Evolutionary conservation across 805 yeast genomes (phyloP), one percentile per base, ranked within the genome.

Genomic region (Jamesozyma jinghongensis): DNA sequence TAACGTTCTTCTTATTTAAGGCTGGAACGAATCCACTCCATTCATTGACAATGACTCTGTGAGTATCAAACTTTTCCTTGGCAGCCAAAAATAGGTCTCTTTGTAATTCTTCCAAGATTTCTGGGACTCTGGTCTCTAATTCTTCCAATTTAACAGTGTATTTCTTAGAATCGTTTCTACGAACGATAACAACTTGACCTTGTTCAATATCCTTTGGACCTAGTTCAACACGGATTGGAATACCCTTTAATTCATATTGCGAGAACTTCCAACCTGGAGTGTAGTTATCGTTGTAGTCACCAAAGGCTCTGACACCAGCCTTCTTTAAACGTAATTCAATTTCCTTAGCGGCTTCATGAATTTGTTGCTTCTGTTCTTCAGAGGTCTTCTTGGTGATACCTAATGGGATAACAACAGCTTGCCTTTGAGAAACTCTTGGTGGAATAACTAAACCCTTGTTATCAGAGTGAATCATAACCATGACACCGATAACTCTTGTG

Each of bases 221-320:
- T 57, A 85, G 75, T 71, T 92, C 99, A 37, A 92, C 60, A 66
- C 98, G 82, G 49, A 92, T 69, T 50, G 97, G 97, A 40, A 81
- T 73, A 74, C 99, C 99, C 72, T 83, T 86, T 62, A 92, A 77
- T 70, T 92, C 99, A 74, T 94, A 83, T 62, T 92, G 95, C 43
- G 97, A 81, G 67, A 90, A 92, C 69, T 92, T 92, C 97, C 97
- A 92, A 49, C 98, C 98, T 50, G 97, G 95, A 40, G 96, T 81
- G 70, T 92, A 90, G 70, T 81, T 85, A 53, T 81, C 94, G 66
- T 97, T 80, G 73, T 79, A 82, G 66, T 92, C 99, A 54, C 90
- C 81, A 42, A 73, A 68, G 20, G 76, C 86, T 65, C 96, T 79
- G 45, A 92, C 70, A 40, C 75, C 92, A 37, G 75, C 73, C 19